Evolutionary conservation across 2,329 filamentous ascomycete genomes (phyloP).

Genomic region (Alternaria triticimaculans): DNA sequence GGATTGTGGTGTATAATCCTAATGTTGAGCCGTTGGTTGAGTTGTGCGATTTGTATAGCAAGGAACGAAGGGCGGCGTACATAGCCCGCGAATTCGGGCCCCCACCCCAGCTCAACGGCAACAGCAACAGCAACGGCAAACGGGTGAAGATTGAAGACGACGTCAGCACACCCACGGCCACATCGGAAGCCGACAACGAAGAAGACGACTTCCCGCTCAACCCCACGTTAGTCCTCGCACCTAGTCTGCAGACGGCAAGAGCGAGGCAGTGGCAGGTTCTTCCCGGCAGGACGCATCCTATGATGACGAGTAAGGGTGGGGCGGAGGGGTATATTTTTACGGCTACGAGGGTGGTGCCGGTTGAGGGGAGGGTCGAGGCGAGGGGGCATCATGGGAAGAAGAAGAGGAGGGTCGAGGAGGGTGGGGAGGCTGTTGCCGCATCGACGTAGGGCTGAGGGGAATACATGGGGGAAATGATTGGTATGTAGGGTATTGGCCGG

Average conservation of each 20-base stretch:
- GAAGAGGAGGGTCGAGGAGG: slow-evolving; percentile 63
- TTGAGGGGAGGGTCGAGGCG: slow-evolving; percentile 80
- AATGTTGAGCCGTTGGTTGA: slow-evolving; percentile 78
- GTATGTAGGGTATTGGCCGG: background rate
- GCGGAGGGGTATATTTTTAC: slow-evolving; percentile 92
- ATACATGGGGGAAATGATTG: background rate
- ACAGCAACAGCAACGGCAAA: slow-evolving; percentile 18
- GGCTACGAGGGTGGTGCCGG: slow-evolving; percentile 79
- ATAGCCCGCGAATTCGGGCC: slow-evolving; percentile 40
- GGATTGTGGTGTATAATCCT: slow-evolving; percentile 84
- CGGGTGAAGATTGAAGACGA: slow-evolving; percentile 26
- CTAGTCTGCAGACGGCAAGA: slow-evolving; percentile 79
- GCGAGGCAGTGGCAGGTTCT: slow-evolving; percentile 88
- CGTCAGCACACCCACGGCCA: slow-evolving; percentile 20
- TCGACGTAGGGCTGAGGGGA: background rate
- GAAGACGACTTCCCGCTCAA: slow-evolving; percentile 81
- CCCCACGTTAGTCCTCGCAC: slow-evolving; percentile 80
- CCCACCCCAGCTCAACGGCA: slow-evolving; percentile 9
- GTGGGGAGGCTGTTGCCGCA: background rate
- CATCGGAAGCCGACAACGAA: slow-evolving; percentile 27
- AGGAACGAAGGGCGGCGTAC: slow-evolving; percentile 76
- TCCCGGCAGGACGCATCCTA: slow-evolving; percentile 87
- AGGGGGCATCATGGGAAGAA: slow-evolving; percentile 73
- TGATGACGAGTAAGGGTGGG: slow-evolving; percentile 89
- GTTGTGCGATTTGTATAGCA: slow-evolving; percentile 84